Percentiles rank a stretch among this genome's conserved stretches.
Evolutionary conservation across 2,329 filamentous ascomycete species (phyloP).

Genomic region (Neospermospora avenae): DNA sequence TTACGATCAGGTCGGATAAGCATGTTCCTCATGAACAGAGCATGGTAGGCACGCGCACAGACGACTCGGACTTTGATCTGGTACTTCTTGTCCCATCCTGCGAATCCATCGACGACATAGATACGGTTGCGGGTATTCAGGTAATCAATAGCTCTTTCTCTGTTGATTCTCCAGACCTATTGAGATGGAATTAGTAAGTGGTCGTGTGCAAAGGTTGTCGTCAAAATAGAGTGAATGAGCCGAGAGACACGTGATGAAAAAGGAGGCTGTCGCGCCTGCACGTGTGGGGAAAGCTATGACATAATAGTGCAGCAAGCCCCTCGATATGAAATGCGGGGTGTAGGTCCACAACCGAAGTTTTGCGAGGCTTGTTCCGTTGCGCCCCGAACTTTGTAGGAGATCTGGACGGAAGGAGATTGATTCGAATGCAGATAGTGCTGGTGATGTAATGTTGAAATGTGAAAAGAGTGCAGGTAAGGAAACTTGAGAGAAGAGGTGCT

Average conservation of each 20-base stretch:
- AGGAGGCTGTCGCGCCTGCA: slow-evolving; percentile 13
- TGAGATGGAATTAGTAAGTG: slow-evolving; percentile 16
- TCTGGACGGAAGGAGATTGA: neutral
- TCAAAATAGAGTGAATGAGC: slow-evolving; percentile 9
- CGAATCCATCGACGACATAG: slow-evolving; percentile 96
- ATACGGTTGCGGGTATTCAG: slow-evolving; percentile 98
- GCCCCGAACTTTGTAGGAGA: neutral
- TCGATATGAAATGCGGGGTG: slow-evolving; percentile 26
- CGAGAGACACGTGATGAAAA: slow-evolving; percentile 20
- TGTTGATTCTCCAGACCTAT: slow-evolving; percentile 99
- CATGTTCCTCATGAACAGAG: slow-evolving; percentile 99
- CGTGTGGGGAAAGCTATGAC: slow-evolving; percentile 21
- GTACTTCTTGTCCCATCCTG: slow-evolving; percentile 98
- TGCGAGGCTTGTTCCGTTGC: neutral
- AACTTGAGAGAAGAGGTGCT: neutral
- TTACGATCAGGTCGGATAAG: slow-evolving; percentile 88
- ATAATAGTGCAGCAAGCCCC: slow-evolving; percentile 23
- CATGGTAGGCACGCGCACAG: slow-evolving; percentile 98
- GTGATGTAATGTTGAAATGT: neutral
- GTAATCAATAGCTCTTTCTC: slow-evolving; percentile 97
- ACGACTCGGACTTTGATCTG: slow-evolving; percentile 96
- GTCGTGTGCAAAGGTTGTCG: slow-evolving; percentile 6
- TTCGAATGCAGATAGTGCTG: neutral
- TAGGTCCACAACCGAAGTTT: slow-evolving; percentile 1
- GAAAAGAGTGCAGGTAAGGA: neutral